A percentile compares a stretch with the other conserved stretches of the same genome.
Evolutionary conservation across 2,329 filamentous ascomycete genomes (phyloP).

Genomic region (Parafenestella ontariensis): DNA sequence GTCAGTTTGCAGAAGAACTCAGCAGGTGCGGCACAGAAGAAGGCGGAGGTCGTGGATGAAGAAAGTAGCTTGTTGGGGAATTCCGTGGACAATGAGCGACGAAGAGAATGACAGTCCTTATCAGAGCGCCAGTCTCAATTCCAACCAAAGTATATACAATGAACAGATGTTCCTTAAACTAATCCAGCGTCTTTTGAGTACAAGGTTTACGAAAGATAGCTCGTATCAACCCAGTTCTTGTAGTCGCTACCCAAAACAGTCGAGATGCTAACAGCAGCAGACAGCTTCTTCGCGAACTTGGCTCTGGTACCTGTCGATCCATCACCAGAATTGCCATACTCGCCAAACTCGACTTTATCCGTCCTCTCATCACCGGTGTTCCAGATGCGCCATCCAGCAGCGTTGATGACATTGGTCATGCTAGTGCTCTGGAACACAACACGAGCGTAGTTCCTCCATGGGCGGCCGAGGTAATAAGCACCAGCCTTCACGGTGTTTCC

Average conservation of each 20-base stretch:
- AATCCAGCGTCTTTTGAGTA: background rate
- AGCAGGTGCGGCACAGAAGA: conserved; percentile 8
- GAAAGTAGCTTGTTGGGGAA: conserved; percentile 30
- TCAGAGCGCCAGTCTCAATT: background rate
- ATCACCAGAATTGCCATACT: conserved; percentile 66
- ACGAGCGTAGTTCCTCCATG: conserved; percentile 60
- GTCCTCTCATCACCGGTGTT: conserved; percentile 57
- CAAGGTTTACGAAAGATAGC: conserved; percentile 32
- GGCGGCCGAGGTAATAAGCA: conserved; percentile 60
- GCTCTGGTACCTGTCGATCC: conserved; percentile 64
- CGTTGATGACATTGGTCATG: conserved; percentile 64
- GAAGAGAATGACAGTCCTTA: background rate
- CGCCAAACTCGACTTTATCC: conserved; percentile 62
- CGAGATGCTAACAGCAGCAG: conserved; percentile 51
- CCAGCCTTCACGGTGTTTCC: conserved; percentile 49
- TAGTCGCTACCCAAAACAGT: conserved; percentile 54
- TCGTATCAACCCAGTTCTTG: conserved; percentile 39
- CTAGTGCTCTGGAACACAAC: conserved; percentile 60
- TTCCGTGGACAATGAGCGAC: too few species aligned
- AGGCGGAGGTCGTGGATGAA: conserved; percentile 21
- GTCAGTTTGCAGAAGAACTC: conserved; percentile 33
- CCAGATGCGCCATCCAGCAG: conserved; percentile 67
- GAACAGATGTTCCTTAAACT: background rate
- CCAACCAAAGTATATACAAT: conserved; percentile 6
- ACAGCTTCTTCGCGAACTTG: conserved; percentile 54